Evolutionary conservation across 768 basidiomycete species (phyloP).

Genomic region (Cytidiella melzeri): DNA sequence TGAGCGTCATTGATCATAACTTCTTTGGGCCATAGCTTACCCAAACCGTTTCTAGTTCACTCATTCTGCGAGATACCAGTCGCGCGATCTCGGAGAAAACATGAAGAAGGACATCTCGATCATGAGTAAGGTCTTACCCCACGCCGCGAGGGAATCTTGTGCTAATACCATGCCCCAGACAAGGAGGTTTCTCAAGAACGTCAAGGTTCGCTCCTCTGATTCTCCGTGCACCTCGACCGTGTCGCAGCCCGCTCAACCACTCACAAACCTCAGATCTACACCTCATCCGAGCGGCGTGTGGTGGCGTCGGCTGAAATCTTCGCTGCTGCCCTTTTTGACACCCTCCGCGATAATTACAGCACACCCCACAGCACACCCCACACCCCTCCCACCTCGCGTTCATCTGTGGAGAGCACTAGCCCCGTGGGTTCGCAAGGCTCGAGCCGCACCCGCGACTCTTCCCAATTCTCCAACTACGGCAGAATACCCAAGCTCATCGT

Average conservation of each 20-base stretch:
- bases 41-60: conserved; percentile 76
- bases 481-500: conserved; percentile 70
- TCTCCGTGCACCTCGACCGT: neutral
- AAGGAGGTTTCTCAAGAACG: conserved; percentile 90
- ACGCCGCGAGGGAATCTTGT: too few species aligned
- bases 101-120: conserved; percentile 94
- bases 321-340: conserved; percentile 74
- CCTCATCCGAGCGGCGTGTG: conserved; percentile 92
- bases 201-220: conserved; percentile 48
- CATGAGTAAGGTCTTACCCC: conserved; percentile 88
- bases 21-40: too few species aligned
- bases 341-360: conserved; percentile 40
- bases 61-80: conserved; percentile 94
- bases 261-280: conserved; percentile 65
- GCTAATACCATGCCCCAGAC: conserved; percentile 43
- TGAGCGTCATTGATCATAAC: too few species aligned
- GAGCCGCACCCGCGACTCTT: conserved; percentile 27
- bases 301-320: conserved; percentile 98
- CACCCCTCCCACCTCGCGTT: conserved; percentile 28
- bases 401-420: conserved; percentile 35
- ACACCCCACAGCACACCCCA: too few species aligned
- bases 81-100: conserved; percentile 91
- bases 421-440: conserved; percentile 15
- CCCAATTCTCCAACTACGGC: conserved; percentile 19
- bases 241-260: neutral